phyloP scores from a whole-genome alignment of 345 rosid species.

The Cardamine occulta region DNA sequence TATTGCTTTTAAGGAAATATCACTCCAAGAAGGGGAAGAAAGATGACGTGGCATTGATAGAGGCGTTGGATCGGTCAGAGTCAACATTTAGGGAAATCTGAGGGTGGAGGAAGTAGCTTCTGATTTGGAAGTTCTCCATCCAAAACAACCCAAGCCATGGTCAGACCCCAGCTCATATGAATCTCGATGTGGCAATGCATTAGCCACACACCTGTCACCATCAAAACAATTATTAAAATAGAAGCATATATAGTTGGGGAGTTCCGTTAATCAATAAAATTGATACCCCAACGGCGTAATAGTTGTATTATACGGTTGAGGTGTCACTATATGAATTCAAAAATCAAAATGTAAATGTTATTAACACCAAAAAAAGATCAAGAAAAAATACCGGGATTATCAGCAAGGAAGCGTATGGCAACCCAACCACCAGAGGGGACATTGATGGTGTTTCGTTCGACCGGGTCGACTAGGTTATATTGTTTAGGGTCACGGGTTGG shows the following conservation, averaged over 20 bases:
- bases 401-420: slow-evolving; percentile 69
- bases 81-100: slow-evolving; percentile 76
- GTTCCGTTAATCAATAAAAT: neutral
- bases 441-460: slow-evolving; percentile 65
- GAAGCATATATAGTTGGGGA: neutral
- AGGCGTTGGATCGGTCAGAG: slow-evolving; percentile 35
- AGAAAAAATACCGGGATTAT: slow-evolving; percentile 65
- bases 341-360: neutral
- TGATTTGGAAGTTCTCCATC: slow-evolving; percentile 68
- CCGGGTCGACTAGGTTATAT: slow-evolving; percentile 75
- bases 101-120: slow-evolving; percentile 72
- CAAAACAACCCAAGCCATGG: slow-evolving; percentile 73
- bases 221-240: slow-evolving; percentile 1
- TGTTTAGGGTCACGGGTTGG: slow-evolving; percentile 56
- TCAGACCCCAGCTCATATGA: slow-evolving; percentile 74
- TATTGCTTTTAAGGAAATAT: slow-evolving; percentile 3
- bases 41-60: slow-evolving; percentile 11
- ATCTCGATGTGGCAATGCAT: slow-evolving; percentile 81
- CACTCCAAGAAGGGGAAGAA: neutral
- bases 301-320: neutral
- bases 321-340: neutral
- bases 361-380: neutral
- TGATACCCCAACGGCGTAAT: neutral
- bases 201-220: slow-evolving; percentile 63
- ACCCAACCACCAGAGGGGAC: slow-evolving; percentile 83